Conservation (phyloP, 2,329 filamentous ascomycete genomes). For the Leptographium lundbergii region DNA sequence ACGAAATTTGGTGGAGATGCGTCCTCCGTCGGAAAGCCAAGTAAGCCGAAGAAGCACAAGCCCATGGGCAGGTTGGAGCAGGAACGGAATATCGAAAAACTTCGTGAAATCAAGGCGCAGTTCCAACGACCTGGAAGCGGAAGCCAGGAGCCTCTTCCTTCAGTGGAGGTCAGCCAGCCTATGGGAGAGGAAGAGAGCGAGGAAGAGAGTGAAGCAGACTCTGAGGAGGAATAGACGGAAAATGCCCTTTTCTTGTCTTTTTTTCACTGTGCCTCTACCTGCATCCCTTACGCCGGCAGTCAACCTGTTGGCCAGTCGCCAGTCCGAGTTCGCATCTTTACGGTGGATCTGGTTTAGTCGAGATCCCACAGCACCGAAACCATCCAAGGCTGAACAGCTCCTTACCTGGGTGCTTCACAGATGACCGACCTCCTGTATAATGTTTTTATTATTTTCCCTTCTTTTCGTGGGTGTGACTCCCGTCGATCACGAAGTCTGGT, state of each 20-base stretch:
- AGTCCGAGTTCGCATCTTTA: neutral
- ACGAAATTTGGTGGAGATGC: constrained; percentile 16
- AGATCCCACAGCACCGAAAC: neutral
- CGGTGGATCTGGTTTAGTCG: neutral
- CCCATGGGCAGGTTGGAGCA: constrained; percentile 64
- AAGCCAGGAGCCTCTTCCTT: constrained; percentile 31
- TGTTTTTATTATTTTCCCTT: neutral
- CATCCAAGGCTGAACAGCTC: neutral
- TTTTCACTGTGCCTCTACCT: neutral
- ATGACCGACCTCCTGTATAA: neutral
- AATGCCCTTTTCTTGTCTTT: neutral
- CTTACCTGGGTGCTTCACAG: neutral
- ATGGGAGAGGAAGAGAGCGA: constrained; percentile 28
- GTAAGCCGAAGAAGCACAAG: constrained; percentile 60
- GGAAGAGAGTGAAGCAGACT: constrained; percentile 32
- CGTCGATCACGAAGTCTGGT: neutral
- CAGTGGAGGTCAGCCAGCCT: constrained; percentile 22
- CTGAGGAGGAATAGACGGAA: constrained; percentile 29
- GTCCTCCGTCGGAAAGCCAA: constrained; percentile 18
- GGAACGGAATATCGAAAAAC: constrained; percentile 51
- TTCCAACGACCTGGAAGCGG: constrained; percentile 32
- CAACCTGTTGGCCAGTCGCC: neutral
- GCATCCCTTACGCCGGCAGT: neutral
- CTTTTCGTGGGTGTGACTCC: neutral
- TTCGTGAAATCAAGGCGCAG: constrained; percentile 46